These are phyloP conservation scores for Verticillium nubilum DNA, from an alignment of 2,329 filamentous ascomycete genomes.

Conservation along the genomic window DNA sequence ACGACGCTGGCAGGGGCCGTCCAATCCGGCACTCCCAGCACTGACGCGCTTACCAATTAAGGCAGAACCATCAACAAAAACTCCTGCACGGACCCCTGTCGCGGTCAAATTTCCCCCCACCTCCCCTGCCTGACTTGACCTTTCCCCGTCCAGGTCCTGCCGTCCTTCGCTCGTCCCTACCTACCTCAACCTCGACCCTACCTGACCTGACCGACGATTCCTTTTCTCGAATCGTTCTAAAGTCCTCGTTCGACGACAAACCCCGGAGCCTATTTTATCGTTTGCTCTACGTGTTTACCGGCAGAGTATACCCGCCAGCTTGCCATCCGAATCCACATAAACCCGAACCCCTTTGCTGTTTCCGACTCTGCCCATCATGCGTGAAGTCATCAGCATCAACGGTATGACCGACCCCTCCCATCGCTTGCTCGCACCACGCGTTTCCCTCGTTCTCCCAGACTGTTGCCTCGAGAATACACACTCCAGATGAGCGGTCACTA, in stretches of 20 bases:
- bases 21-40: background rate
- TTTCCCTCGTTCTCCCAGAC: conserved; percentile 18
- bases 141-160: conserved; percentile 7
- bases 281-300: background rate
- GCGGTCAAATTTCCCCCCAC: conserved; percentile 12
- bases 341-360: background rate
- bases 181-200: background rate
- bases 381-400: conserved; percentile 99
- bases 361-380: conserved; percentile 60
- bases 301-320: background rate
- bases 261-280: background rate
- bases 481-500: no score
- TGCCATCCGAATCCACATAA: background rate
- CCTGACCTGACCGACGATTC: background rate
- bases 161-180: conserved; percentile 1
- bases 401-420: conserved; percentile 53
- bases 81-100: conserved; percentile 8
- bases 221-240: background rate
- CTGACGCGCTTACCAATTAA: conserved; percentile 13
- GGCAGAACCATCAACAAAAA: conserved; percentile 13
- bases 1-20: background rate
- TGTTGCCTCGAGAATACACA: no score
- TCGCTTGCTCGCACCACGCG: conserved; percentile 26
- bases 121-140: background rate
- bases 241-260: background rate